Evolutionary conservation across 768 basidiomycete species (phyloP).

Genomic region (Lepiota venenata): DNA sequence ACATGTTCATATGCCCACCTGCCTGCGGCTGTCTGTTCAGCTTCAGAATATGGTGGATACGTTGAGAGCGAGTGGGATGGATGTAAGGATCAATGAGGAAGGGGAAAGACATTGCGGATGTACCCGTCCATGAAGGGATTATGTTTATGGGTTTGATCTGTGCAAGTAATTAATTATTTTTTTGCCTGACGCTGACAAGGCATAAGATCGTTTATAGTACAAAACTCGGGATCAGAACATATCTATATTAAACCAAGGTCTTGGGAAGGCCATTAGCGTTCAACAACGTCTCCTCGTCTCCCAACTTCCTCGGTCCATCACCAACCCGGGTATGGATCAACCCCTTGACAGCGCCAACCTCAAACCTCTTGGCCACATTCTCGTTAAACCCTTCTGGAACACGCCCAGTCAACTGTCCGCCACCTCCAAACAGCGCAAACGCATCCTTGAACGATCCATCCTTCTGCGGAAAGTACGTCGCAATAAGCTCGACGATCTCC

Average conservation of each 20-base stretch:
- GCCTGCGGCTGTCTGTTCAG: not conserved
- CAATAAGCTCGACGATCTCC: conserved; percentile 72
- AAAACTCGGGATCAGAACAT: not conserved
- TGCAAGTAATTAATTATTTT: not conserved
- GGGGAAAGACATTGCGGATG: not conserved
- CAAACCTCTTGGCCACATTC: conserved; percentile 70
- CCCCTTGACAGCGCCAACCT: conserved; percentile 76
- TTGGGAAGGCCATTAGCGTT: conserved; percentile 68
- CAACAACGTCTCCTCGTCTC: conserved; percentile 60
- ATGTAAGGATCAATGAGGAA: not conserved
- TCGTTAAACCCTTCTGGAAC: conserved; percentile 74
- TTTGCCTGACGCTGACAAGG: not conserved
- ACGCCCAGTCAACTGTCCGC: conserved; percentile 40
- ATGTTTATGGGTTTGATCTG: not conserved
- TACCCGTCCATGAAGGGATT: not conserved
- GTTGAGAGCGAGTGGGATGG: not conserved
- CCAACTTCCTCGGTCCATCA: conserved; percentile 80
- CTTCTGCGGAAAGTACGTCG: conserved; percentile 86
- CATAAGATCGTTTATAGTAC: not conserved
- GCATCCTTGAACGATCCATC: conserved; percentile 69
- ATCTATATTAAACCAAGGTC: conserved; percentile 31
- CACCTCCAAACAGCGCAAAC: conserved; percentile 55
- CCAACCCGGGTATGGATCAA: conserved; percentile 93
- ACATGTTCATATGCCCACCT: not conserved
- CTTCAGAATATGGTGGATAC: not conserved